phyloP scores from a whole-genome alignment of 331 rosid species.

The Saraca asoca region DNA sequence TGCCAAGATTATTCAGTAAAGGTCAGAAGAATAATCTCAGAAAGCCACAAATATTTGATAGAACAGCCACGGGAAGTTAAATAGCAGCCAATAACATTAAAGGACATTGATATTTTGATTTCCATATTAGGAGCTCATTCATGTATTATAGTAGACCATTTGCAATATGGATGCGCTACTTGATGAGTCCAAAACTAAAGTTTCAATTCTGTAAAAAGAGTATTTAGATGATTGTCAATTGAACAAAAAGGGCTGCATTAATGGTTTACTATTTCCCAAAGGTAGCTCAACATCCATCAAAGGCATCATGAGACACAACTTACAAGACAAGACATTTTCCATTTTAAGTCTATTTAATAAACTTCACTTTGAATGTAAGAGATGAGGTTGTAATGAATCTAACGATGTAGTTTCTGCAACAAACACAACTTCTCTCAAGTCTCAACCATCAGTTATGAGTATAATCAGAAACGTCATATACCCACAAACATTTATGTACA shows the following conservation, averaged over 20 bases:
- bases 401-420: neutral
- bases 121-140: neutral
- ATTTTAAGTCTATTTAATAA: slow-evolving; percentile 3
- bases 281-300: slow-evolving; percentile 8
- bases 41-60: slow-evolving; percentile 29
- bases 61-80: neutral
- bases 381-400: neutral
- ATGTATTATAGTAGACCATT: neutral
- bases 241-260: neutral
- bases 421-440: neutral
- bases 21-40: slow-evolving; percentile 30
- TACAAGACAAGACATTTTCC: neutral
- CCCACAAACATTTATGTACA: slow-evolving; percentile 1
- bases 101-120: slow-evolving; percentile 12
- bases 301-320: neutral
- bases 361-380: slow-evolving; percentile 1
- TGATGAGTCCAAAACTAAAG: slow-evolving; percentile 11
- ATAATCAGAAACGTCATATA: neutral
- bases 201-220: neutral
- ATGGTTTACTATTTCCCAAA: neutral
- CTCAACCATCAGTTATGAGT: neutral
- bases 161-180: slow-evolving; percentile 16
- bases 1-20: slow-evolving; percentile 36
- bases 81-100: slow-evolving; percentile 6
- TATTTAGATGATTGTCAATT: neutral